phyloP scores from a whole-genome alignment of 2,329 filamentous ascomycete species.

The Stachybotrys echinatus region DNA sequence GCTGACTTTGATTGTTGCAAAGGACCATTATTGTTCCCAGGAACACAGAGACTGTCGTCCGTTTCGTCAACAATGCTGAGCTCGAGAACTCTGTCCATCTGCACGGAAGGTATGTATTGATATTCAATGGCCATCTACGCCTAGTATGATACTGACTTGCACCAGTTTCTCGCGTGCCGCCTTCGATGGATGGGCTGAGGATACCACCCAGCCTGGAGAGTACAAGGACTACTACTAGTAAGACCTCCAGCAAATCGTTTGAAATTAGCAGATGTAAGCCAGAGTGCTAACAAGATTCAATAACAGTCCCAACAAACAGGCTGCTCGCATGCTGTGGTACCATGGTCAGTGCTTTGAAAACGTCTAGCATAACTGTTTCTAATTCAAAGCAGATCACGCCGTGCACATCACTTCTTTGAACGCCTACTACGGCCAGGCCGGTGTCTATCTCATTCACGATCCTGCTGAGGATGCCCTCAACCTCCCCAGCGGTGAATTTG shows the following conservation, averaged over 20 bases:
- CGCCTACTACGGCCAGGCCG: slow-evolving; percentile 51
- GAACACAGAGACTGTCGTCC: slow-evolving; percentile 46
- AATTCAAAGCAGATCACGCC: neutral
- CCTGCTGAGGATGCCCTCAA: slow-evolving; percentile 39
- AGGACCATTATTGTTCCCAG: slow-evolving; percentile 39
- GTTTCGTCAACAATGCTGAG: slow-evolving; percentile 45
- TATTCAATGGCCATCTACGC: neutral
- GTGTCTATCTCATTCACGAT: slow-evolving; percentile 50
- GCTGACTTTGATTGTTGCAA: neutral
- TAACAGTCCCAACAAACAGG: slow-evolving; percentile 40
- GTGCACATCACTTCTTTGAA: slow-evolving; percentile 42
- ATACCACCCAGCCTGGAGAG: slow-evolving; percentile 43
- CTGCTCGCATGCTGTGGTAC: slow-evolving; percentile 51
- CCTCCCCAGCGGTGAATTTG: slow-evolving; percentile 44
- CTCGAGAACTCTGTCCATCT: slow-evolving; percentile 43
- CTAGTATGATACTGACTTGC: neutral
- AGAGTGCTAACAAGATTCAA: no score
- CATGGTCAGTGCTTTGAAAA: slow-evolving; percentile 37
- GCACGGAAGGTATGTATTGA: slow-evolving; percentile 41
- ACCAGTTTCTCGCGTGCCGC: slow-evolving; percentile 19
- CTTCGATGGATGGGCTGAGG: slow-evolving; percentile 41
- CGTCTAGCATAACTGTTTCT: neutral
- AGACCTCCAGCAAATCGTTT: neutral
- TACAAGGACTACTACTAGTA: slow-evolving; percentile 58
- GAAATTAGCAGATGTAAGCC: no score